Evolutionary conservation across 2,329 filamentous ascomycete species (phyloP).

Genomic region (Trichophyton verrucosum): DNA sequence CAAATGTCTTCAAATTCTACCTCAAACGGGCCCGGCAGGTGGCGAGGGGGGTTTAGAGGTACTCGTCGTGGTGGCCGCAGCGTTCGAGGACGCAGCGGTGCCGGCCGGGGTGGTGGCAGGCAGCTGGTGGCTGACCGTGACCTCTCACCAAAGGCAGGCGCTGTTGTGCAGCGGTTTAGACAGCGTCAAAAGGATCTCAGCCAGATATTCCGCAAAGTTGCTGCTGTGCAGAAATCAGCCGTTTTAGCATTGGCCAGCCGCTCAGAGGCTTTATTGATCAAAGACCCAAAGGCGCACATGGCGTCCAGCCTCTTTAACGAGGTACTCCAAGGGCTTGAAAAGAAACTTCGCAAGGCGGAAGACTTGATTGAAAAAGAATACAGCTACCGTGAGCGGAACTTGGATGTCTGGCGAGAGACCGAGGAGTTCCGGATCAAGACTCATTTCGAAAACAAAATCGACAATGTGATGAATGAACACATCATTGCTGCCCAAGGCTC

Average conservation of each 20-base stretch:
- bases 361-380: constrained; percentile 24
- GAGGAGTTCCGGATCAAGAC: constrained; percentile 24
- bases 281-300: constrained; percentile 31
- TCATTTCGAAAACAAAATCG: constrained; percentile 20
- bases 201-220: constrained; percentile 31
- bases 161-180: constrained; percentile 27
- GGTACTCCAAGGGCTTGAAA: constrained; percentile 23
- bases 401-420: constrained; percentile 20
- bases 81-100: constrained; percentile 22
- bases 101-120: constrained; percentile 18
- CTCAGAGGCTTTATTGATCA: constrained; percentile 27
- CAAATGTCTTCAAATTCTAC: constrained; percentile 11
- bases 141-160: constrained; percentile 25
- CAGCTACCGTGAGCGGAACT: constrained; percentile 22
- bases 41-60: constrained; percentile 17
- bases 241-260: constrained; percentile 29
- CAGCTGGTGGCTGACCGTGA: constrained; percentile 22
- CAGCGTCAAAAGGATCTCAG: constrained; percentile 33
- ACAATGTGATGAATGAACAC: constrained; percentile 27
- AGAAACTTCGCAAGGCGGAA: constrained; percentile 19
- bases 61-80: constrained; percentile 14
- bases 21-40: constrained; percentile 15
- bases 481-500: constrained; percentile 29
- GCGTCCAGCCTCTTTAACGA: constrained; percentile 29
- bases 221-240: constrained; percentile 29